Evolutionary conservation across 805 yeast species (phyloP), one percentile per base, ranked within the genome.

Genomic region (Naumovozyma dairenensis): DNA sequence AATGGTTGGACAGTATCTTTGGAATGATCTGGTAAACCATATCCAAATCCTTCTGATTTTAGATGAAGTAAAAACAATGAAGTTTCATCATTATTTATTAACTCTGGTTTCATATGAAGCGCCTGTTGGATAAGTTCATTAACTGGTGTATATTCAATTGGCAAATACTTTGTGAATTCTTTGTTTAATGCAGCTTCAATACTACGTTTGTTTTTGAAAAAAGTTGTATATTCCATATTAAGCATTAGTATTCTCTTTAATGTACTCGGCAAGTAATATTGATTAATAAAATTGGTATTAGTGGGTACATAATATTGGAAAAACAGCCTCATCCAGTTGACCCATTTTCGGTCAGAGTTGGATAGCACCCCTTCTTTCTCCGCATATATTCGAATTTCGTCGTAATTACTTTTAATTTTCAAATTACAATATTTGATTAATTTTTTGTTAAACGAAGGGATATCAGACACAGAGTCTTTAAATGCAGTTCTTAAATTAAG

Each of bases 1-100:
- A 33, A 12, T 33, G 33, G 15, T 36, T 24, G 26, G n/a, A 24
- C 7, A 24, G n/a, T 24, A 10, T 24, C 6, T 8, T 10, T 14
- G n/a, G 6, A 6, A 12, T 7, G 13, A 24, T 24, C 13, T 24
- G 26, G 13, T 24, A 10, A 7, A 10, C n/a, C 13, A 12, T 5
- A 7, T 14, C 26, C 5, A 24, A 8, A 24, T 10, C 8, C 13
- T 6, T 8, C 13, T 12, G 26, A 12, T 24, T 24, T 24, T 12
- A 14, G 13, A 24, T n/a, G n/a, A n/a, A n/a, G n/a, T n/a, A n/a
- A n/a, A n/a, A n/a, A n/a, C n/a, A n/a, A n/a, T n/a, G n/a, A n/a
- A n/a, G n/a, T n/a, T n/a, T n/a, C n/a, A n/a, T n/a, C n/a, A n/a
- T n/a, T n/a, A n/a, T n/a, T n/a, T n/a, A n/a, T n/a, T n/a, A n/a